Evolutionary conservation across 305 asterid species (phyloP), one percentile per base, ranked within the genome.

Genomic region (Solanum chacoense): DNA sequence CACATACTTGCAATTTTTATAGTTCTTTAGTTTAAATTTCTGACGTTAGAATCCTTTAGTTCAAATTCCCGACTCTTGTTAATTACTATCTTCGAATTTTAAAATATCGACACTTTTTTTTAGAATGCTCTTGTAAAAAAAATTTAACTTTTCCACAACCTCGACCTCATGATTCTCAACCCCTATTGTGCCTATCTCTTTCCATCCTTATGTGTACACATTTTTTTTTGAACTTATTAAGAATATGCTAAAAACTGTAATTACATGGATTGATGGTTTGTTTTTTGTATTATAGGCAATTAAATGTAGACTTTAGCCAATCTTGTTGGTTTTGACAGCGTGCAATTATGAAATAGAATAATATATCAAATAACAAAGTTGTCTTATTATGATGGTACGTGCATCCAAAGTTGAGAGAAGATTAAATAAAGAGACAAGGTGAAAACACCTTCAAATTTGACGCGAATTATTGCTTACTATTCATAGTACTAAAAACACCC

Each of bases 221-320:
- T 20, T 8, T 42, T 38, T 7, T 55, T 86, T 84, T 79, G 86
- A 78, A 88, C 87, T 84, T 36, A 75, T 85, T 87, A 36, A 36
- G 32, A 86, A 92, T 90, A 94, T 94, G 91, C 97, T 86, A 72
- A 90, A 42, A 77, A 92, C 90, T 95, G 96, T 90, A 88, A 84
- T 90, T 90, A 86, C 87, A 81, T 88, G 87, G 78, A 84, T 88
- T 78, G 10, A 5, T 88, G 79, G 63, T 20, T 31, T 85, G 3
- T 28, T 31, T 83, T 8, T 38, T 40, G 72, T 55, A 55, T 31
- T 34, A 6, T 35, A 55, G n/a, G 77, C 24, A 73, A 37, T 42
- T 55, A 71, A 63, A 8, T 20, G 69, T 59, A 42, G 31, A 85
- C 34, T 42, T 20, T 84, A 35, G 89, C 83, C 88, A 91, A 87